Base-by-base conservation (phyloP, 345 rosid species). In the Draba incana region DNA sequence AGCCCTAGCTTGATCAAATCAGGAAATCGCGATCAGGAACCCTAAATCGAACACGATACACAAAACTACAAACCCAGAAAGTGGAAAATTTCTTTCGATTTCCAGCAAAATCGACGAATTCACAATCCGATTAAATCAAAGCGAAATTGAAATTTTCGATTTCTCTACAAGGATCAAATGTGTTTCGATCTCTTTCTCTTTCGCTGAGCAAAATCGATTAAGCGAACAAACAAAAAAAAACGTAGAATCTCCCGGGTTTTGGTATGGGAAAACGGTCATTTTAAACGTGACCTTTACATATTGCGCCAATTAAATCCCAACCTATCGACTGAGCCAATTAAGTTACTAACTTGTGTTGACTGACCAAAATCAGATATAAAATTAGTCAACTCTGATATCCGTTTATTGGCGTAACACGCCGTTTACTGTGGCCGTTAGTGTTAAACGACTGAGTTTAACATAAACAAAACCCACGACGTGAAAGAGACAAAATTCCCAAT, bases 201-300 rank as follows among this genome's bases (percentile, higher is more conserved):
- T 59, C 56, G 67, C 27, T 66, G 30, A 33, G 27, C n/a, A 2
- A 68, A 42, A 67, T 61, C 64, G 56, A 75, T 68, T 62, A 43
- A 61, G 49, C 58, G 20, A 23, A 5, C 47, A 31, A 39, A 6
- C 3, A n/a, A 65, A 33, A 41, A 15, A 33, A 24, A 15, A 64
- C 62, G 63, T 43, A 52, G 73, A 74, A 66, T 60, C 70, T 64
- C 71, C 78, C 78, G 72, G 74, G 78, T 75, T 75, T 75, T 60
- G 68, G 52, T 75, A 65, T 41, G 20, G 20, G 20, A 20, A 20
- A 20, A 20, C 20, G 20, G 20, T 20, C 20, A 20, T 20, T 20
- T 20, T 20, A 20, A 20, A 20, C 20, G 1, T 20, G 20, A 20
- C 20, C 20, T 20, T 20, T 20, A 20, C 20, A 20, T 20, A 20